Evolutionary conservation across 768 basidiomycete species (phyloP).

Genomic region (Termitomyces sp.): DNA sequence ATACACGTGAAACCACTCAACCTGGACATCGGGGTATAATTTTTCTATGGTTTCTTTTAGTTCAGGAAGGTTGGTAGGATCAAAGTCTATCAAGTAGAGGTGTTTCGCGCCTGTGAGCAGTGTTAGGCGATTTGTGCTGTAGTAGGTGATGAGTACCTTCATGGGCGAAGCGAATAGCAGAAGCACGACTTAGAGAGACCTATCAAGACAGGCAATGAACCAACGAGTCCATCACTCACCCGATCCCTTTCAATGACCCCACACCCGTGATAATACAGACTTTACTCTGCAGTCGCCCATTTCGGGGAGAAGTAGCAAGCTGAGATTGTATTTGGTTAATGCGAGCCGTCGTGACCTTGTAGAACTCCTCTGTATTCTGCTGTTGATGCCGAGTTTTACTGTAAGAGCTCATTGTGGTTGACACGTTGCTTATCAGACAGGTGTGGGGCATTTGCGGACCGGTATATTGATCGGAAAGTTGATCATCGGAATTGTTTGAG

Average conservation of each 20-base stretch:
- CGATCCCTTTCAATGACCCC: slow-evolving; percentile 84
- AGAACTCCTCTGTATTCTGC: slow-evolving; percentile 45
- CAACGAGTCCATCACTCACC: slow-evolving; percentile 43
- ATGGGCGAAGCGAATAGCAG: slow-evolving; percentile 72
- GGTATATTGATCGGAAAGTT: no score
- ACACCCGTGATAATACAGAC: slow-evolving; percentile 89
- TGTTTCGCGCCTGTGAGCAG: slow-evolving; percentile 60
- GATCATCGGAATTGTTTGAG: neutral
- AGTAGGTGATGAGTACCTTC: slow-evolving; percentile 47
- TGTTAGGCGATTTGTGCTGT: neutral
- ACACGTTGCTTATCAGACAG: neutral
- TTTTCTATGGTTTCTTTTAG: slow-evolving; percentile 66
- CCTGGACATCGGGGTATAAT: slow-evolving; percentile 78
- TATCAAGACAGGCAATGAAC: neutral
- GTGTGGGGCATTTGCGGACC: neutral
- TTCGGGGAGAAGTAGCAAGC: slow-evolving; percentile 49
- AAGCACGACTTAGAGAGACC: slow-evolving; percentile 51
- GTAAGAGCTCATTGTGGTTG: slow-evolving; percentile 32
- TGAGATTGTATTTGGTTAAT: slow-evolving; percentile 69
- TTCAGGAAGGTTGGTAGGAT: slow-evolving; percentile 61
- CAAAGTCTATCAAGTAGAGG: slow-evolving; percentile 74
- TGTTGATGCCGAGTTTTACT: slow-evolving; percentile 25
- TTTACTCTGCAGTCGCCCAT: slow-evolving; percentile 63
- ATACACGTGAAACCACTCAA: slow-evolving; percentile 20
- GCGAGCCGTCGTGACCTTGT: slow-evolving; percentile 60